Conservation (phyloP, 202 grass and related monocot species). For the Brachypodium distachyon region DNA sequence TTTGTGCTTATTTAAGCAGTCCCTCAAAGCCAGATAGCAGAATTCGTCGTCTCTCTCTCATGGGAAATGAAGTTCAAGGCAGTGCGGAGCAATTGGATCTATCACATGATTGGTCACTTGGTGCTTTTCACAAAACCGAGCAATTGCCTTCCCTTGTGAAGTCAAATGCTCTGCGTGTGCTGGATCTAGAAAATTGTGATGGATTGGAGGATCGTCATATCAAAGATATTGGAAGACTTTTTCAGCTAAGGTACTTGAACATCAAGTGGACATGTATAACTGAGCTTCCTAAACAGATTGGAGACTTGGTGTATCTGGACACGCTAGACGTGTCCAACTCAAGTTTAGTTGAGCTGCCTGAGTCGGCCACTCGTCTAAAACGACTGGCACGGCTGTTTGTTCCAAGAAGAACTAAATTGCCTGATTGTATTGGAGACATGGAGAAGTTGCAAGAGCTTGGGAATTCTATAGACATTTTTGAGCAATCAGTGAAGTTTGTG, state of each 20-base stretch:
- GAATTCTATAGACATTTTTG: not conserved
- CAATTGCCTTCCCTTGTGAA: not conserved
- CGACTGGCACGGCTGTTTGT: not conserved
- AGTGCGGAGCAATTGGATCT: not conserved
- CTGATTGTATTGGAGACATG: not conserved
- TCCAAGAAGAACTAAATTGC: not conserved
- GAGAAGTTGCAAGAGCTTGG: not conserved
- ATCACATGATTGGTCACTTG: not conserved
- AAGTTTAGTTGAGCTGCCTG: not conserved
- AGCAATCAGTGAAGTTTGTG: not conserved
- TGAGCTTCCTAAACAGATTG: not conserved
- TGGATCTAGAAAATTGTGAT: not conserved
- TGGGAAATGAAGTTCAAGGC: not conserved
- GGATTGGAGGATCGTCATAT: not conserved
- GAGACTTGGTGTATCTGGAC: not conserved
- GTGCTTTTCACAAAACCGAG: fast-evolving
- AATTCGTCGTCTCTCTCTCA: not conserved
- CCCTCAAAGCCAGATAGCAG: not conserved
- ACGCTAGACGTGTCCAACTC: not conserved
- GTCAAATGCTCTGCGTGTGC: not conserved
- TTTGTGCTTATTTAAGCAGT: not conserved
- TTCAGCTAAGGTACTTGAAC: not conserved
- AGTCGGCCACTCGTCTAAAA: not conserved
- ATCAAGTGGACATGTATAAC: not conserved
- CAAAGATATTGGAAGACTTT: not conserved